Evolutionary conservation across 2,329 filamentous ascomycete species (phyloP), one percentile per base, ranked within the genome.

Genomic region (Pestalotiopsis sp.): DNA sequence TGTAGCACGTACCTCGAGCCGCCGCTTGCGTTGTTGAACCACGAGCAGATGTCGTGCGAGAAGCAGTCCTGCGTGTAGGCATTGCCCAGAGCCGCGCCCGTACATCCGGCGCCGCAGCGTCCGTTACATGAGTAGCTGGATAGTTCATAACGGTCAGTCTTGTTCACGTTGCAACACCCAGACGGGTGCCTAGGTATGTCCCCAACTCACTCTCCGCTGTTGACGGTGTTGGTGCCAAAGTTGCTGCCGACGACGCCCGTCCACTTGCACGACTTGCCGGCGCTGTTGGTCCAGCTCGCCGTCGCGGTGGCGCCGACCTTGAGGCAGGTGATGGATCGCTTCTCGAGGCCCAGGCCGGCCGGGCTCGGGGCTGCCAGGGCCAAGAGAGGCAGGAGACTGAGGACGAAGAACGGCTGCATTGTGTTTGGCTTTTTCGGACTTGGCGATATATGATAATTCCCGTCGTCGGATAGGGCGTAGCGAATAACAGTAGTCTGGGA

Each of bases 51-150:
- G 62, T 85, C 84, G 66, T 85, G 84, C 0, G 80, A 81, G 70
- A 83, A 85, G 71, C 84, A 85, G 63, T 85, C 81, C 68, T 84
- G 83, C 0, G 83, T 85, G 67, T 85, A 85, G 3, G 75, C 81
- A 40, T 84, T 83, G 2, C 83, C 83, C 7, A 85, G 1, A 1
- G 81, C 76, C 4, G 74, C 61, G 4, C 83, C 83, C 0, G 73
- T 77, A 62, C 83, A 85, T 0, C 82, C 83, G 10, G 79, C 81
- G 30, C 84, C 83, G 40, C 84, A 85, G 38, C 83, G 77, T 1
- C 83, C 83, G 65, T 84, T 85, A 67, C 83, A 85, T 9, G 80
- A 82, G 60, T 85, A 85, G 24, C 83, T 24, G 24, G 24, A 24
- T 24, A 24, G 5, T 5, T n/a, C 1, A 60, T 35, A 35, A 63